Evolutionary conservation across 208 protist genomes (phyloP), one percentile per base, ranked within the genome.

Genomic region (Acanthamoeba healyi): DNA sequence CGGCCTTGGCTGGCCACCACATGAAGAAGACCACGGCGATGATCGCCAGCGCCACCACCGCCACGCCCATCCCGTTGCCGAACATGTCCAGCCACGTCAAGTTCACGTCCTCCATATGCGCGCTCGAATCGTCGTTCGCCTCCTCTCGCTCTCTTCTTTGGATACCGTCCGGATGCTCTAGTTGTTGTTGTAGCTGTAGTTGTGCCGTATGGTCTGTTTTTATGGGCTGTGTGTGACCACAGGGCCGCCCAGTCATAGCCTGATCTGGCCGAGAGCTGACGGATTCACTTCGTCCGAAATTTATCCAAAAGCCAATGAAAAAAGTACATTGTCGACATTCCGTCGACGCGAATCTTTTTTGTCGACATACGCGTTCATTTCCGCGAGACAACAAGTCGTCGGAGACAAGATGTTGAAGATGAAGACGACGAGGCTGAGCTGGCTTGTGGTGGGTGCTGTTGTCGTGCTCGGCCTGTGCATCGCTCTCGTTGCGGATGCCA

Each of bases 71-170:
- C 0, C 34, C 65, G 14, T 74, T 44, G 1, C 65, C 65, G 17
- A 44, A 36, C 7, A 44, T 36, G 36, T 74, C 29, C 1, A 74
- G 65, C 36, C 29, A 44, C 6, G 29, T 74, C 65, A 74, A 44
- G 65, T 74, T 74, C 4, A 74, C 65, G 65, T 74, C 65, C 34
- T 74, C 65, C 65, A 74, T 67, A n/a, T n/a, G n/a, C n/a, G n/a
- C n/a, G n/a, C n/a, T n/a, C n/a, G n/a, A n/a, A n/a, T 56, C 3
- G 51, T 56, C 51, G 3, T 6, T 56, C 15, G 15, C 3, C 1
- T 56, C 12, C 51, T 56, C 1, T 1, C 22, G 51, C 44, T 49
- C 12, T 12, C 44, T 49, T 49, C 44, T 49, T 49, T 49, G 12
- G 4, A n/a, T n/a, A n/a, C 44, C 12, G 51, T 56, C 15, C 51